Conservation (phyloP, 257 asterid genomes). For the Jacaranda mimosifolia region DNA sequence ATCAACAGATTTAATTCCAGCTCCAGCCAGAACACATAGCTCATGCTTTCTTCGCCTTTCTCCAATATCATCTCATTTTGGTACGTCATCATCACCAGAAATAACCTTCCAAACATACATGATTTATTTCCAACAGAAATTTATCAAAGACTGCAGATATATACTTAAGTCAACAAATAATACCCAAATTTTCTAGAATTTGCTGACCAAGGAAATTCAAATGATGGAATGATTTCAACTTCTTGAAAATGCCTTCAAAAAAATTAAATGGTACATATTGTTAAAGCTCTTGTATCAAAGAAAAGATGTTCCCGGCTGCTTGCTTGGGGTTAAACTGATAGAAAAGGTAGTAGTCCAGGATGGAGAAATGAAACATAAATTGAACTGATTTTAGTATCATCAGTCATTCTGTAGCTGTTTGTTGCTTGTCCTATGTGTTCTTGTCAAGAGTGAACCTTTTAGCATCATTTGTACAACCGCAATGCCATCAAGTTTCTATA, state of each 20-base stretch:
- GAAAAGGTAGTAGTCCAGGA: background rate
- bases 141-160: constrained; percentile 13
- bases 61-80: constrained; percentile 93
- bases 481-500: background rate
- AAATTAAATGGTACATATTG: background rate
- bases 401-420: background rate
- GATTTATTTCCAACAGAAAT: constrained; percentile 17
- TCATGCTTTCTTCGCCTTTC: constrained; percentile 95
- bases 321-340: background rate
- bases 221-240: background rate
- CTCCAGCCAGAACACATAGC: constrained; percentile 82
- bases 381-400: background rate
- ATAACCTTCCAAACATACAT: constrained; percentile 52
- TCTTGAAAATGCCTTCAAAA: background rate
- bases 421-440: too few species aligned
- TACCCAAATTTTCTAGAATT: background rate
- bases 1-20: constrained; percentile 71
- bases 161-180: constrained; percentile 3
- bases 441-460: too few species aligned
- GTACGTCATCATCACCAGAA: constrained; percentile 94
- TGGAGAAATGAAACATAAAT: background rate
- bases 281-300: background rate
- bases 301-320: background rate
- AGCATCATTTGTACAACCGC: background rate
- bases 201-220: constrained; percentile 10